Conservation (phyloP, 2,329 filamentous ascomycete genomes). For the Sclerotinia spermophila region DNA sequence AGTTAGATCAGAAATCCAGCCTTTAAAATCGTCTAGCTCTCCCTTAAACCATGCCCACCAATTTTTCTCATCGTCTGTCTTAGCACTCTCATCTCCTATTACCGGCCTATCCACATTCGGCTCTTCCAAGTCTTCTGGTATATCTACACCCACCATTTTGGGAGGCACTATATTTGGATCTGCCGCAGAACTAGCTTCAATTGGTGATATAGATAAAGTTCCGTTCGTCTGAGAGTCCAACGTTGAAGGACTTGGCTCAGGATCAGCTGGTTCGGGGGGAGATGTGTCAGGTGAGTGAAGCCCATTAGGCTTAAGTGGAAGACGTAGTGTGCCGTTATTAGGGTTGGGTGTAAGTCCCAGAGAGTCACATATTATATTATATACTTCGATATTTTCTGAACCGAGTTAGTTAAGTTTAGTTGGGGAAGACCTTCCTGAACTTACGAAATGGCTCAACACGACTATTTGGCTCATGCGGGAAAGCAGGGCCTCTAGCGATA, state of each 20-base stretch:
- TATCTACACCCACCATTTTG: slow-evolving; percentile 33
- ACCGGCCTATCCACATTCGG: slow-evolving; percentile 27
- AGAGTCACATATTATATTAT: slow-evolving; percentile 91
- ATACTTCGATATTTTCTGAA: slow-evolving; percentile 87
- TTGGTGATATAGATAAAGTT: slow-evolving; percentile 32
- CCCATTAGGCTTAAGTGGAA: slow-evolving; percentile 52
- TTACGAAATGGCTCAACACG: slow-evolving; percentile 77
- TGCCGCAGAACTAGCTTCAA: slow-evolving; percentile 31
- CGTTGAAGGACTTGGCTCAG: slow-evolving; percentile 31
- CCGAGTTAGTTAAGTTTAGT: slow-evolving; percentile 30
- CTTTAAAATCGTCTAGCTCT: slow-evolving; percentile 43
- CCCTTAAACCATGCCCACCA: slow-evolving; percentile 52
- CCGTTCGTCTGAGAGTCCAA: slow-evolving; percentile 22
- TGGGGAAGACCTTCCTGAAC: slow-evolving; percentile 35
- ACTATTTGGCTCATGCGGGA: slow-evolving; percentile 80
- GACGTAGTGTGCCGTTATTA: slow-evolving; percentile 82
- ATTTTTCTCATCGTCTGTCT: slow-evolving; percentile 34
- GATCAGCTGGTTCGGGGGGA: slow-evolving; percentile 52
- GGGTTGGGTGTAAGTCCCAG: slow-evolving; percentile 67
- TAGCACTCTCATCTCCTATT: slow-evolving; percentile 28
- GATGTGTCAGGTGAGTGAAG: slow-evolving; percentile 51
- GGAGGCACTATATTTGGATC: slow-evolving; percentile 32
- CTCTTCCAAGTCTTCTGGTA: slow-evolving; percentile 26
- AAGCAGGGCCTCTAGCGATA: slow-evolving; percentile 84
- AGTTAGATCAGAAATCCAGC: slow-evolving; percentile 25